Base-by-base conservation (phyloP, 2,329 filamentous ascomycete genomes). In the Atkinsonella texensis region DNA sequence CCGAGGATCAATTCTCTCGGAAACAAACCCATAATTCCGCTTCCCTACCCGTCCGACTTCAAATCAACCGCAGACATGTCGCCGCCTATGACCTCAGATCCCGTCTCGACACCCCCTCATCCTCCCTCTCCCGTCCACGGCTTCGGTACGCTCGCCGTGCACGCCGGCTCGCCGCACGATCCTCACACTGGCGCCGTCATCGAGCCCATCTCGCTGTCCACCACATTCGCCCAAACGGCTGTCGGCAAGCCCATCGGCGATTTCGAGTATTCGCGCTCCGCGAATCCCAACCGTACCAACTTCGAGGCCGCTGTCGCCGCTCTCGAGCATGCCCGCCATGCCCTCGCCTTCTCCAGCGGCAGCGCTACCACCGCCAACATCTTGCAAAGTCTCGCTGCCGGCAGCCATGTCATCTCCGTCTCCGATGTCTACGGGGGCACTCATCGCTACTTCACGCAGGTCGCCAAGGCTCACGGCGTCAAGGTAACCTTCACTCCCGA, bases 381-480 rank as follows among this genome's bases (percentile, higher is more conserved):
- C 63, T 81, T 98, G 53, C 93, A 97, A 73, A 93, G 87, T 59
- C 80, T 98, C 53, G 89, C 91, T 23, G 78, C 86, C 12, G 90
- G 89, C 56, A 93, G 88, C 46, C 93, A 98, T 72, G 88, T 98
- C 62, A 84, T 98, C 61, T 96, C 89, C 55, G 89, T 98, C 46
- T 95, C 89, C 45, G 93, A 98, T 68, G 90, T 98, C 61, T 98
- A 98, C 69, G 93, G 93, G 60, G 93, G 93, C 60, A 98, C 93
- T 42, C 93, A 98, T 74, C 81, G 93, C 63, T 98, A 98, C 76
- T 98, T 98, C 76, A 98, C 93, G 58, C 90, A 96, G 73, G 93
- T 97, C 48, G 93, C 93, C 52, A 83, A 88, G 62, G 89, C 93
- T 28, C 93, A 98, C 69, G 89, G 91, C 62, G 89, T 98, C 51